Base-by-base conservation (phyloP, 495 filamentous ascomycete genomes). In the Penicillium coprophilum region DNA sequence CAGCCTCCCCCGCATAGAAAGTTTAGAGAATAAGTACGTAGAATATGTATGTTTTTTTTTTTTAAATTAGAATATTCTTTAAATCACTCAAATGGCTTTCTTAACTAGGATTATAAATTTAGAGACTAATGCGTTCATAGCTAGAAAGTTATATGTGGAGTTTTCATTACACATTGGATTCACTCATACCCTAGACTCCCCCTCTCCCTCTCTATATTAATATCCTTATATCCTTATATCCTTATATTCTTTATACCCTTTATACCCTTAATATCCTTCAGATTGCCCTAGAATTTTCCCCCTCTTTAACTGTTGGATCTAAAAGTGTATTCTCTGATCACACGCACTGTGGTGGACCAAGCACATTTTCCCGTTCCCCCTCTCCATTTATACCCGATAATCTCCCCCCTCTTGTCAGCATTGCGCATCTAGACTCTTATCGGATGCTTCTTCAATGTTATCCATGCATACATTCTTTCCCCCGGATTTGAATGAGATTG, bases 381-480 rank as follows among this genome's bases (percentile, higher is more conserved):
- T 38, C 52, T 46, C 52, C 52, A 46, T 46, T 54, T 54, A 54
- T 46, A 54, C 47, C 45, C 38, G 51, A 38, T 34, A 28, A 19
- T 31, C 20, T 30, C 39, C 44, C 38, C 39, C 57, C 23, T 43
- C 44, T 52, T 38, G 43, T 54, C 50, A 38, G 45, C 46, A 48
- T 15, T 27, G 48, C 11, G 32, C 21, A 41, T 52, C 27, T 32
- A 11, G 36, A 38, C 50, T 40, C 50, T 52, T 20, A 23, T 55
- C 58, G 32, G 32, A 48, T 51, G 43, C 44, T 46, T 28, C 43
- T 17, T 28, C 66, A 70, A 76, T 79, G 73, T 71, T 77, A 70
- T 75, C 73, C 67, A 77, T 77, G 74, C 73, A 77, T 61, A 71
- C 67, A 19, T 62, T 58, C 41, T 62, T 68, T 59, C 34, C 55